Percentiles rank a stretch among this genome's conserved stretches.
phyloP scores from a whole-genome alignment of 2,329 filamentous ascomycete genomes.

The Venturia nashicola region DNA sequence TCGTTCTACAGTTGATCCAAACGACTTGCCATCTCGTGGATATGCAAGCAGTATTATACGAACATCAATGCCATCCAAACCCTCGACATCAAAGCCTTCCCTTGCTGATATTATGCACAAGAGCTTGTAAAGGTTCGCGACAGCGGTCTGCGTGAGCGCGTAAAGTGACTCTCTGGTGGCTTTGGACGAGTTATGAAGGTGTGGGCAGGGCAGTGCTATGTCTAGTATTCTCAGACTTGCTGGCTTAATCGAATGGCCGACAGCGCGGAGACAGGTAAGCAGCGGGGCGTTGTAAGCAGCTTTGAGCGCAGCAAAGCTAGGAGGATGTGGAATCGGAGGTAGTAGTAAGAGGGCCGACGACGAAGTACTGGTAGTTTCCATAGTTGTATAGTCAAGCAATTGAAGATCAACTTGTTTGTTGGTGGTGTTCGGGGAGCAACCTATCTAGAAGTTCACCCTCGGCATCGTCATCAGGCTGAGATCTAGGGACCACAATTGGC shows the following conservation, averaged over 20 bases:
- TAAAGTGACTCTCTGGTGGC: slow-evolving; percentile 48
- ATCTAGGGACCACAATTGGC: not conserved
- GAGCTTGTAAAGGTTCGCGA: slow-evolving; percentile 69
- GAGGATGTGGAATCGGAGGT: slow-evolving; percentile 29
- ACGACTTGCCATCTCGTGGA: slow-evolving; percentile 14
- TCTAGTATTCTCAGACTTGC: slow-evolving; percentile 31
- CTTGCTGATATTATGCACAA: slow-evolving; percentile 59
- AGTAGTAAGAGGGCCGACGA: slow-evolving; percentile 27
- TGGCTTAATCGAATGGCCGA: slow-evolving; percentile 18
- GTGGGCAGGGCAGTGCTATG: slow-evolving; percentile 50
- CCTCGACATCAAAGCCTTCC: slow-evolving; percentile 49
- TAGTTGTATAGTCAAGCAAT: not conserved
- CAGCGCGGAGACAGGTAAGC: slow-evolving; percentile 28
- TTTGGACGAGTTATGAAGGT: slow-evolving; percentile 41
- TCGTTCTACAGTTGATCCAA: not conserved
- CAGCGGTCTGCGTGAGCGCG: slow-evolving; percentile 55
- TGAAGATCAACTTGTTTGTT: not conserved
- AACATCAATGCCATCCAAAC: slow-evolving; percentile 57
- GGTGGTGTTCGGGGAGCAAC: not conserved
- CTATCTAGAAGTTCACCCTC: not conserved
- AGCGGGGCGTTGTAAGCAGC: slow-evolving; percentile 31
- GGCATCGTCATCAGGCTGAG: slow-evolving; percentile 1
- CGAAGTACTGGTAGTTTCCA: not conserved
- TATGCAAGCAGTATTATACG: slow-evolving; percentile 64
- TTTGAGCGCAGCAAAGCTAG: slow-evolving; percentile 28